Percentiles rank a stretch among this genome's conserved stretches.
Evolutionary conservation across 176 grass and related monocot genomes (phyloP).

Genomic region (Microstegium vimineum): DNA sequence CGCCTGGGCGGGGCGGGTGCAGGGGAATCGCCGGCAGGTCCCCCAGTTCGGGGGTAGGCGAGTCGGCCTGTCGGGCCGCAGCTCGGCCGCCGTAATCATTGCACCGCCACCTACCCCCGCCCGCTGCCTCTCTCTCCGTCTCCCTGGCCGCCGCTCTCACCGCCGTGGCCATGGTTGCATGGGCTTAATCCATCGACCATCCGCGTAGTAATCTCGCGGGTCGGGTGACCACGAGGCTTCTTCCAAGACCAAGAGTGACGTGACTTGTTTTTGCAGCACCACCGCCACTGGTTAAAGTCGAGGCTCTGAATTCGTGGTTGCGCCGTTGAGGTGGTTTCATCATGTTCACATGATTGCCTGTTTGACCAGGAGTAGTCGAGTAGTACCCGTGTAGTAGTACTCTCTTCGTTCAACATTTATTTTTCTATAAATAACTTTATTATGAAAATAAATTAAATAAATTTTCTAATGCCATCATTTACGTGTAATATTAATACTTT

Average conservation of each 20-base stretch:
- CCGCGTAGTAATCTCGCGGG: background rate
- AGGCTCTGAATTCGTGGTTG: conserved; percentile 1
- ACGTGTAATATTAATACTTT: no score
- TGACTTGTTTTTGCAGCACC: background rate
- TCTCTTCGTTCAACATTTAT: no score
- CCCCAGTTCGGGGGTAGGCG: conserved; percentile 51
- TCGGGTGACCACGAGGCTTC: background rate
- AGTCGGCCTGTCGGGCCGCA: conserved; percentile 44
- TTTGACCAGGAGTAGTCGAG: background rate
- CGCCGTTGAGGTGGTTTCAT: background rate
- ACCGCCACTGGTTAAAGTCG: background rate
- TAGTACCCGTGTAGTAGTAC: no score
- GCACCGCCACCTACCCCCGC: background rate
- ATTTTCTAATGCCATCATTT: no score
- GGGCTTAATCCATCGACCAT: background rate
- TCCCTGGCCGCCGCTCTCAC: background rate
- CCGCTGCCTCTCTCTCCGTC: background rate
- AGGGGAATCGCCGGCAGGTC: conserved; percentile 78
- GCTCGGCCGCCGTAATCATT: conserved; percentile 69
- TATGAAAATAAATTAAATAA: no score
- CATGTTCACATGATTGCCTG: background rate
- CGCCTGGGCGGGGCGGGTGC: conserved; percentile 42
- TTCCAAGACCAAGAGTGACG: background rate
- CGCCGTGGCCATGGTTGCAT: background rate
- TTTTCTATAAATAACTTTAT: no score